These are phyloP conservation scores for Phialophora expanda DNA, from an alignment of 2,329 filamentous ascomycete species.

Conservation along the genomic window DNA sequence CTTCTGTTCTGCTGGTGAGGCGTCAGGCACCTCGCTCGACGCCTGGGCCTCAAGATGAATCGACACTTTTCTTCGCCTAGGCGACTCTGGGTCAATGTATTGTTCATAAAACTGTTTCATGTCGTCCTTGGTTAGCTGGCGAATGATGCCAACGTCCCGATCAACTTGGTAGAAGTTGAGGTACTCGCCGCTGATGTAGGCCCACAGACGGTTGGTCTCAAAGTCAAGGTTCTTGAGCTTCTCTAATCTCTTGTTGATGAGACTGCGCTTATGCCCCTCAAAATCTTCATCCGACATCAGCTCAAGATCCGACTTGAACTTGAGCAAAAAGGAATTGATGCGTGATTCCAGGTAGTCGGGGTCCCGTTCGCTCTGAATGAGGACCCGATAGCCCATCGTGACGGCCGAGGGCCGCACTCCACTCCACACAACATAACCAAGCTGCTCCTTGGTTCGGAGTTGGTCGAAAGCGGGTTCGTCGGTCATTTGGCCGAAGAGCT, in stretches of 20 bases:
- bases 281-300: conserved; percentile 84
- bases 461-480: conserved; percentile 95
- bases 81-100: conserved; percentile 76
- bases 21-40: conserved; percentile 47
- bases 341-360: conserved; percentile 83
- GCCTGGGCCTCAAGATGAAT: conserved; percentile 82
- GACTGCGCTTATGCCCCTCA: conserved; percentile 85
- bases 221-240: conserved; percentile 90
- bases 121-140: conserved; percentile 75
- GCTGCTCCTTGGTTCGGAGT: conserved; percentile 89
- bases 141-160: conserved; percentile 76
- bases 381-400: conserved; percentile 82
- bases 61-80: conserved; percentile 77
- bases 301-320: conserved; percentile 68
- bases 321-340: conserved; percentile 80
- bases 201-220: conserved; percentile 83
- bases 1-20: conserved; percentile 51
- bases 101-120: conserved; percentile 78
- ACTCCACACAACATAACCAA: conserved; percentile 95
- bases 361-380: conserved; percentile 90
- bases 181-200: conserved; percentile 80
- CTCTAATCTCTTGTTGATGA: conserved; percentile 85
- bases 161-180: conserved; percentile 88
- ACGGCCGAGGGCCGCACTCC: conserved; percentile 73
- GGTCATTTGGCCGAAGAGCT: conserved; percentile 85